Conservation (phyloP, 805 yeast species). For the Yamadazyma phyllophila region DNA sequence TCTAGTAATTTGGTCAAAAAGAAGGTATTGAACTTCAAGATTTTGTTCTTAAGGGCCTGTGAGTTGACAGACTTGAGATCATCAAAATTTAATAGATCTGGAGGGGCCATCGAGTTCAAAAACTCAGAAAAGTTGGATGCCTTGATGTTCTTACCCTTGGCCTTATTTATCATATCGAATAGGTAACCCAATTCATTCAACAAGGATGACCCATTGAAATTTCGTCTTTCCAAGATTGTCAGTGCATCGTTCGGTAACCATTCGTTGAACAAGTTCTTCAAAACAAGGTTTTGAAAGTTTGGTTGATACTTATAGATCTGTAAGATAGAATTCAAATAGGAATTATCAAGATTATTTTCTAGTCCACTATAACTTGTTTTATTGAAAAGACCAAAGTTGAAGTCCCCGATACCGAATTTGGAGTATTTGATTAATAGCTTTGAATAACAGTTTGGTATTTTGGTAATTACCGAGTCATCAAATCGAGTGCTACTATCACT, state of each 20-base stretch:
- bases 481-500: slow-evolving; percentile 12
- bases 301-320: slow-evolving; percentile 82
- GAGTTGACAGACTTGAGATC: slow-evolving; percentile 45
- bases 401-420: slow-evolving; percentile 89
- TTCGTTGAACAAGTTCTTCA: slow-evolving; percentile 50
- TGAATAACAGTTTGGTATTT: slow-evolving; percentile 70
- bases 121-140: slow-evolving; percentile 70
- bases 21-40: slow-evolving; percentile 59
- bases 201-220: slow-evolving; percentile 49
- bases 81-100: slow-evolving; percentile 56
- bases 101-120: slow-evolving; percentile 40
- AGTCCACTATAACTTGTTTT: slow-evolving; percentile 69
- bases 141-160: slow-evolving; percentile 74
- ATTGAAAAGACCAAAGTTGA: slow-evolving; percentile 86
- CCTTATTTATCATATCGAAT: slow-evolving; percentile 86
- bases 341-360: slow-evolving; percentile 82
- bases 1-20: slow-evolving; percentile 49
- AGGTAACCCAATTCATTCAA: slow-evolving; percentile 83
- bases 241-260: slow-evolving; percentile 43
- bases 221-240: slow-evolving; percentile 23
- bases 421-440: slow-evolving; percentile 78
- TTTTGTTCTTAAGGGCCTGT: slow-evolving; percentile 40
- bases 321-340: slow-evolving; percentile 67
- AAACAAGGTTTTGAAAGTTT: slow-evolving; percentile 62
- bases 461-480: slow-evolving; percentile 11